A percentile compares a stretch with the other conserved stretches of the same genome.
Evolutionary conservation across 2,329 filamentous ascomycete genomes (phyloP).

Genomic region (Eurotiales sp.): DNA sequence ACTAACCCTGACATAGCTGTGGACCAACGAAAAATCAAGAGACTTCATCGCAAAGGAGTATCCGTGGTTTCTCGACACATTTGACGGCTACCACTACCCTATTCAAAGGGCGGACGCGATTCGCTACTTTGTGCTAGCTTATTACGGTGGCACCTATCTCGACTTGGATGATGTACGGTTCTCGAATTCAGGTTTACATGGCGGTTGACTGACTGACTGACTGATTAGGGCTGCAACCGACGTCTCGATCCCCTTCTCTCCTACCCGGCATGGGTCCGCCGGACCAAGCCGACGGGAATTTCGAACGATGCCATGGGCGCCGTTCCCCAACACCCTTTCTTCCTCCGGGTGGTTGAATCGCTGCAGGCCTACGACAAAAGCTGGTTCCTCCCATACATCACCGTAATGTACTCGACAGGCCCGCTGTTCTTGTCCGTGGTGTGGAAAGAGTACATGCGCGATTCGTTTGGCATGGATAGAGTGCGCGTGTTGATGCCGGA

Average conservation of each 20-base stretch:
- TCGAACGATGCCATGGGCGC: slow-evolving; percentile 78
- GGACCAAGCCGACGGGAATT: slow-evolving; percentile 71
- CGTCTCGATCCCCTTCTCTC: slow-evolving; percentile 64
- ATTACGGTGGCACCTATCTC: slow-evolving; percentile 77
- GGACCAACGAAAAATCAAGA: slow-evolving; percentile 67
- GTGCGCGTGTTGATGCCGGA: slow-evolving; percentile 66
- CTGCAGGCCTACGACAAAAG: slow-evolving; percentile 65
- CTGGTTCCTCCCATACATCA: slow-evolving; percentile 70
- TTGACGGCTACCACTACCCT: slow-evolving; percentile 68
- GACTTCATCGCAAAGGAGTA: slow-evolving; percentile 71
- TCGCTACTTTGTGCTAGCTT: slow-evolving; percentile 72
- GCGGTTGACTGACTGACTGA: background rate
- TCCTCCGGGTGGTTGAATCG: slow-evolving; percentile 63
- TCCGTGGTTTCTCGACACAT: slow-evolving; percentile 72
- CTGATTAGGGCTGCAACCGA: slow-evolving; percentile 62
- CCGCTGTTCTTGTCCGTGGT: slow-evolving; percentile 72
- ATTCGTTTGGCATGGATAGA: slow-evolving; percentile 44
- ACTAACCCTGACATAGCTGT: slow-evolving; percentile 53
- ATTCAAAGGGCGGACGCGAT: slow-evolving; percentile 77
- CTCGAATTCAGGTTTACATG: too few relatives aligned
- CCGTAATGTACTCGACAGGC: slow-evolving; percentile 75
- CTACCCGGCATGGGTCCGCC: slow-evolving; percentile 67
- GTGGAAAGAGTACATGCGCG: slow-evolving; percentile 66
- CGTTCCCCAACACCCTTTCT: slow-evolving; percentile 69
- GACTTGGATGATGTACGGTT: slow-evolving; percentile 65